These are phyloP conservation scores for Endothia cerciana DNA, from an alignment of 2,329 filamentous ascomycete genomes.

Conservation along the genomic window DNA sequence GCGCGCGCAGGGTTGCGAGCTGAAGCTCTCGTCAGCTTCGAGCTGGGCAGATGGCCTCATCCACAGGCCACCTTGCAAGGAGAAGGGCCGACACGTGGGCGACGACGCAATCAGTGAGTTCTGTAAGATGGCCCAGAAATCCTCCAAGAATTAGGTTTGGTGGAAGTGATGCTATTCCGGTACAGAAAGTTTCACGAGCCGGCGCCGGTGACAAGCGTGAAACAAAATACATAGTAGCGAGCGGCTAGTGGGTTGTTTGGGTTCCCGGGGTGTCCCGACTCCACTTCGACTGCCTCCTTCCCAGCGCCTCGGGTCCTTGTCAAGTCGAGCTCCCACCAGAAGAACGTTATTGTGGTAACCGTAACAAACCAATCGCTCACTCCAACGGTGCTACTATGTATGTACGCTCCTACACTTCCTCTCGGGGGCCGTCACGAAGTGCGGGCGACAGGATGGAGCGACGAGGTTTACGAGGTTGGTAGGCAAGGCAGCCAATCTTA, in stretches of 20 bases:
- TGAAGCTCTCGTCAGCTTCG: constrained; percentile 9
- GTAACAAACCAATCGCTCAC: background rate
- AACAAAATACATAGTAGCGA: constrained; percentile 3
- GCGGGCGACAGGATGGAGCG: background rate
- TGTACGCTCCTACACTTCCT: background rate
- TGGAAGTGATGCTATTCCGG: constrained; percentile 5
- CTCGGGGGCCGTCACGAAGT: background rate
- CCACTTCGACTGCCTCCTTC: constrained; percentile 3
- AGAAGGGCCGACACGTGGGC: background rate
- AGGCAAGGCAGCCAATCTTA: too few relatives aligned
- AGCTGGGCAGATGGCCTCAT: background rate
- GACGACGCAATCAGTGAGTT: background rate
- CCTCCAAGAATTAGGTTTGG: background rate
- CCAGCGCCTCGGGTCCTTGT: background rate
- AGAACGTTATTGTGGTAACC: background rate
- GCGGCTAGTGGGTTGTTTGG: background rate
- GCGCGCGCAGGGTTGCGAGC: background rate
- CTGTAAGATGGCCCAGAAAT: background rate
- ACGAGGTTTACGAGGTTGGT: too few relatives aligned
- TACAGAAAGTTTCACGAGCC: constrained; percentile 2
- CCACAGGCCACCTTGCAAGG: background rate
- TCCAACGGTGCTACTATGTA: background rate
- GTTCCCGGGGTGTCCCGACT: background rate
- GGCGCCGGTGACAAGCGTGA: constrained; percentile 5
- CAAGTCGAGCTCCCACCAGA: background rate